Base-by-base conservation (phyloP, 768 basidiomycete genomes). In the Termitomyces sp. region DNA sequence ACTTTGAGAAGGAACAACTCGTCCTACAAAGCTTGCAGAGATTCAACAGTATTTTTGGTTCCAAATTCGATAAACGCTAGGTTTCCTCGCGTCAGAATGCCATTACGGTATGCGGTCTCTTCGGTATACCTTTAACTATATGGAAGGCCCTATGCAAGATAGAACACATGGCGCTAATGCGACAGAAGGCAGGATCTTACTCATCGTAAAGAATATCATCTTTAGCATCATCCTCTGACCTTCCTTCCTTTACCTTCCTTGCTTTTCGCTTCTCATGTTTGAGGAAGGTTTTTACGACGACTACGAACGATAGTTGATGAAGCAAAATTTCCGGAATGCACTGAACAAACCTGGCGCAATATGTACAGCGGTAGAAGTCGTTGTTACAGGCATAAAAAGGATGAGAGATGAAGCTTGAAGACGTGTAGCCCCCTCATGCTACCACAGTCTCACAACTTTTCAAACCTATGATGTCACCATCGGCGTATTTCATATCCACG, bases 381-480 rank as follows among this genome's bases (percentile, higher is more conserved):
- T 51, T 18, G 50, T 51, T 37, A 51, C 24, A 51, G 50, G 34
- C 50, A 51, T 51, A 26, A 24, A 24, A 36, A 10, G 3, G 34
- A 34, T 9, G 12, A 12, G 33, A 34, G 29, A 31, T 31, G 29
- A 31, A 31, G n/a, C n/a, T n/a, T n/a, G n/a, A n/a, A n/a, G n/a
- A n/a, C n/a, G n/a, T n/a, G n/a, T n/a, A n/a, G n/a, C n/a, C n/a
- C n/a, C n/a, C n/a, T n/a, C n/a, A n/a, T n/a, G n/a, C n/a, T n/a
- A n/a, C n/a, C n/a, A n/a, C n/a, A n/a, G n/a, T n/a, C n/a, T n/a
- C n/a, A n/a, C n/a, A n/a, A n/a, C n/a, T n/a, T n/a, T n/a, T 39
- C 18, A 7, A 39, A 36, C 42, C 8, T 18, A 59, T 67, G 69
- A 70, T 66, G 69, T 71, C 69, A 71, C 56, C n/a, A 22, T 50